Conservation (phyloP, 176 grass and related monocot genomes). For the Eleusine indica region DNA sequence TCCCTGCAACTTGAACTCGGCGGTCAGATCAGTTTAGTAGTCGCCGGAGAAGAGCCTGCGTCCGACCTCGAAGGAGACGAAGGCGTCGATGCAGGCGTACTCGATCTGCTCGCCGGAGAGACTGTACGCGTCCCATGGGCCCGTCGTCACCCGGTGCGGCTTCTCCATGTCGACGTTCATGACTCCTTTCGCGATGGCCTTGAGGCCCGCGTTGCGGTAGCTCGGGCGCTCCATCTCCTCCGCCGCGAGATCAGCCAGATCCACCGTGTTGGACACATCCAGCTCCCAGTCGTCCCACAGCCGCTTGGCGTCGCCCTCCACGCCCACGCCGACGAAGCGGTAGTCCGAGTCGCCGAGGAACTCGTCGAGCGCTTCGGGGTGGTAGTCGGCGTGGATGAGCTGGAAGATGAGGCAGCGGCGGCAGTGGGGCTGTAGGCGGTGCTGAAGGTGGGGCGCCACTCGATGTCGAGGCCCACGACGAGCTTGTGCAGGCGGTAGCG, state of each 20-base stretch:
- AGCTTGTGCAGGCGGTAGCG: constrained; percentile 23
- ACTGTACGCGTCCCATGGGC: constrained; percentile 32
- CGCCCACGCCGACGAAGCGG: constrained; percentile 27
- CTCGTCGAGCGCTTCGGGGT: background rate
- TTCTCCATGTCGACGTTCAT: constrained; percentile 34
- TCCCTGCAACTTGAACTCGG: too few relatives aligned
- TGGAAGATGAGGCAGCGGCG: constrained; percentile 15
- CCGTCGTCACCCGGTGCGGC: constrained; percentile 9
- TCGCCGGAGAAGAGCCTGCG: background rate
- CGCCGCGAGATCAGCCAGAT: constrained; percentile 30
- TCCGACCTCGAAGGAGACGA: constrained; percentile 57
- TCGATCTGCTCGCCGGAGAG: constrained; percentile 44
- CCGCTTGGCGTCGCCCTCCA: background rate
- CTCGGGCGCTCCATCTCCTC: constrained; percentile 12
- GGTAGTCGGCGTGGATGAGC: constrained; percentile 3
- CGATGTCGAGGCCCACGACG: constrained; percentile 26
- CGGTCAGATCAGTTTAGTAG: background rate
- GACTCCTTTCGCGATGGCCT: constrained; percentile 31
- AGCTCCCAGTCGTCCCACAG: constrained; percentile 32
- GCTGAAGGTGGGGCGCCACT: constrained; percentile 9
- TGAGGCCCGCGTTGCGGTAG: constrained; percentile 33
- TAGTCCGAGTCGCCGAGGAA: constrained; percentile 4
- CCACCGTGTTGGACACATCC: background rate
- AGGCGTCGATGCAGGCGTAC: constrained; percentile 59
- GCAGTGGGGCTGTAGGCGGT: background rate